Conservation (phyloP, 345 rosid species). For the Arabis hirsuta region DNA sequence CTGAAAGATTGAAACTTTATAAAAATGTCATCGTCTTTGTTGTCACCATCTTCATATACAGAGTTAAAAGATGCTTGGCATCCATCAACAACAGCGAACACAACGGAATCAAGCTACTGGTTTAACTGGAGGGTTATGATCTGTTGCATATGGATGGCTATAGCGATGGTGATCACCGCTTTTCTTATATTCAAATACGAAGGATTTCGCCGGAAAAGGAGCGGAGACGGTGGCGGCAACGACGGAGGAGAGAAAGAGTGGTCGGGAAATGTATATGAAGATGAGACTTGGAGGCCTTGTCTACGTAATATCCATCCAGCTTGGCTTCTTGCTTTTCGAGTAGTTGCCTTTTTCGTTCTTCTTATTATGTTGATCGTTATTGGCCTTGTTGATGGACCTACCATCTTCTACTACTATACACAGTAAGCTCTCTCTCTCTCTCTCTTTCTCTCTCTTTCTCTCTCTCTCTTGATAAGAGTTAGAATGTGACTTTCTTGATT, state of each 20-base stretch:
- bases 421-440: slow-evolving; percentile 60
- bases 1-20: slow-evolving; percentile 18
- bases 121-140: slow-evolving; percentile 86
- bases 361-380: slow-evolving; percentile 54
- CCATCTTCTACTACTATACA: slow-evolving; percentile 90
- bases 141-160: slow-evolving; percentile 65
- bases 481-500: not conserved
- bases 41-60: slow-evolving; percentile 35
- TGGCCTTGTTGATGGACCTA: slow-evolving; percentile 63
- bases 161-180: slow-evolving; percentile 48
- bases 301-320: slow-evolving; percentile 84
- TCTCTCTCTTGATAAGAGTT: not conserved
- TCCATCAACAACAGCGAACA: slow-evolving; percentile 49
- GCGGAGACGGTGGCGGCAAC: slow-evolving; percentile 42
- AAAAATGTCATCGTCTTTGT: slow-evolving; percentile 33
- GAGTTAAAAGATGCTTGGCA: slow-evolving; percentile 48
- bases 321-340: slow-evolving; percentile 85
- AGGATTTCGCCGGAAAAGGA: slow-evolving; percentile 41
- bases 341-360: slow-evolving; percentile 69
- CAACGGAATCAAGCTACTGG: slow-evolving; percentile 78
- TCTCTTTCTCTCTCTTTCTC: not conserved
- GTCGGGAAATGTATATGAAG: slow-evolving; percentile 58
- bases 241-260: slow-evolving; percentile 51
- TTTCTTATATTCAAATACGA: slow-evolving; percentile 72
- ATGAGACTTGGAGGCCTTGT: slow-evolving; percentile 89